Base-by-base conservation (phyloP, 2,329 filamentous ascomycete species). In the Claviceps pazoutovae region DNA sequence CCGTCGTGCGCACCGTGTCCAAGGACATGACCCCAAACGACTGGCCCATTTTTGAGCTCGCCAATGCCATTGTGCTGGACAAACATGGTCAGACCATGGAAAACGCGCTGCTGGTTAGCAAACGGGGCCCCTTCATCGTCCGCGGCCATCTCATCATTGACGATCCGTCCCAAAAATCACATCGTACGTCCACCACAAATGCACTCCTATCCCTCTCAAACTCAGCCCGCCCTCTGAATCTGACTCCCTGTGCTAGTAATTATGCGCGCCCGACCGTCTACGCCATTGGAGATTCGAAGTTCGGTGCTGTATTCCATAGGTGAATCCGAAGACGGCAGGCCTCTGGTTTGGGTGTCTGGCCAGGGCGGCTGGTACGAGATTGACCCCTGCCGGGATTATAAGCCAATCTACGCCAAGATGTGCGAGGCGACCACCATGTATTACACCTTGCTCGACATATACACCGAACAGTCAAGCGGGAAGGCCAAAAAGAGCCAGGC, bases 281-380 rank as follows among this genome's bases (percentile, higher is more conserved):
- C 56, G 1, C 64, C 64, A 44, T 72, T 86, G 54, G 76, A 83
- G 56, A 71, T 86, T 50, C 65, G 69, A n/a, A 67, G 72, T 37
- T 72, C 70, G 23, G 56, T 57, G 2, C 59, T 62, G 36, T 80
- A 77, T 59, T 77, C 80, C 13, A 78, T 83, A 36, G 76, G 76
- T 46, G 67, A 69, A 44, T 67, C 68, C 26, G 62, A 69, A 14
- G 74, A 77, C 49, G 73, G 73, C 0, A 69, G 72, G 17, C 72
- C 78, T 4, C 71, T 77, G n/a, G 69, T 86, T 34, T 88, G 84
- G 84, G 80, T 83, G 1, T 58, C 60, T 1, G 65, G 64, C 38
- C 60, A 71, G 51, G 75, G 80, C 13, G 84, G 83, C 45, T 88
- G 83, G 82, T 87, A 80, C 61, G 77, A 83, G 60, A 74, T 88